phyloP scores from a whole-genome alignment of 2,329 filamentous ascomycete genomes.

The Talaromyces sp. region DNA sequence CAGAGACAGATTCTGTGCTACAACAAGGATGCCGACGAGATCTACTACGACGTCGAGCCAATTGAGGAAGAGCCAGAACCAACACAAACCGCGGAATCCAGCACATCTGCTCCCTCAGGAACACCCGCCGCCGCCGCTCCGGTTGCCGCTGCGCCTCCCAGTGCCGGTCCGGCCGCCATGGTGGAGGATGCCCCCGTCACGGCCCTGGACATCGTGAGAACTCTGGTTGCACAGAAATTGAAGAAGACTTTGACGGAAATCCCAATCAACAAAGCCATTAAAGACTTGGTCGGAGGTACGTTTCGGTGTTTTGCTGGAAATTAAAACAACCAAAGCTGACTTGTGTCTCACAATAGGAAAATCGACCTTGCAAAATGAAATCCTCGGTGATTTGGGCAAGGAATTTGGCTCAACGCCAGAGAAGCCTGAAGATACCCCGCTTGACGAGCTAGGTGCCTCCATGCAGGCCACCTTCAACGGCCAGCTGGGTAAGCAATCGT shows the following conservation, averaged over 20 bases:
- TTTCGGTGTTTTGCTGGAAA: slow-evolving; percentile 15
- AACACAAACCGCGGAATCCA: slow-evolving; percentile 30
- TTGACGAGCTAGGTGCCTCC: slow-evolving; percentile 88
- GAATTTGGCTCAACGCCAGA: slow-evolving; percentile 98
- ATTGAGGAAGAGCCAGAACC: slow-evolving; percentile 80
- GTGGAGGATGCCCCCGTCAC: slow-evolving; percentile 82
- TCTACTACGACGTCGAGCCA: slow-evolving; percentile 98
- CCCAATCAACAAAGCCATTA: slow-evolving; percentile 93
- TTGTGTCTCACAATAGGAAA: slow-evolving; percentile 61
- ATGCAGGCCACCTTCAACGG: slow-evolving; percentile 99
- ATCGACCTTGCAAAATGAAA: slow-evolving; percentile 97
- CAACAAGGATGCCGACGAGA: slow-evolving; percentile 98
- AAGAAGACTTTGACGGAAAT: slow-evolving; percentile 91
- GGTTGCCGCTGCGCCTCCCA: slow-evolving; percentile 53
- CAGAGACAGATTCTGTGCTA: slow-evolving; percentile 98
- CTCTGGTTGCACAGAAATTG: slow-evolving; percentile 91
- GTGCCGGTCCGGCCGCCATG: slow-evolving; percentile 79
- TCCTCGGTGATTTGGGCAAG: slow-evolving; percentile 93
- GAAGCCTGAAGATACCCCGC: slow-evolving; percentile 94
- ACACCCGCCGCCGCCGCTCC: slow-evolving; percentile 45
- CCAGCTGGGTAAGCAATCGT: slow-evolving; percentile 93
- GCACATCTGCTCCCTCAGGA: slow-evolving; percentile 34
- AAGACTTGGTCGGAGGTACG: slow-evolving; percentile 94
- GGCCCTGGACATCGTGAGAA: slow-evolving; percentile 82
- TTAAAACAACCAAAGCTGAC: slow-evolving; percentile 1